These are phyloP conservation scores for Iris macrosiphon DNA, from an alignment of 106 monocot species.

Conservation along the genomic window DNA sequence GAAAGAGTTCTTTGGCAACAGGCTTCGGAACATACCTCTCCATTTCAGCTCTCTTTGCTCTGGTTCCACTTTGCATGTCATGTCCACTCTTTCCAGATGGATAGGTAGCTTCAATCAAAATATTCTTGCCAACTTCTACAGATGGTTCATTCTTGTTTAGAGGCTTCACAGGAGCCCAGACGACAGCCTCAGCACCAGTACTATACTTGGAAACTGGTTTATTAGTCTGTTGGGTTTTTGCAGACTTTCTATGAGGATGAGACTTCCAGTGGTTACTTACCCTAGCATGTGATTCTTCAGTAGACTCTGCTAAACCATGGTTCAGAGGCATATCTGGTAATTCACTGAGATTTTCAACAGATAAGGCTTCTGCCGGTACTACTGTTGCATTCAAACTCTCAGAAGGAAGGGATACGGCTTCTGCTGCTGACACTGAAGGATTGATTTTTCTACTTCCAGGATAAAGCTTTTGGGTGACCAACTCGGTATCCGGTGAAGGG, in stretches of 20 bases:
- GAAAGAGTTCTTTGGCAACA: conserved; percentile 43
- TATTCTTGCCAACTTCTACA: conserved; percentile 15
- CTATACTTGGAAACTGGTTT: conserved; percentile 47
- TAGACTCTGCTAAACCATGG: conserved; percentile 1
- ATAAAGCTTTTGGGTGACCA: conserved; percentile 5
- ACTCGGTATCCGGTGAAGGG: conserved; percentile 9
- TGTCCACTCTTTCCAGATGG: conserved; percentile 19
- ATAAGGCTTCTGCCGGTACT: too few relatives aligned
- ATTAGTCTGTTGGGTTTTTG: conserved; percentile 45
- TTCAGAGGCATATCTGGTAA: neutral
- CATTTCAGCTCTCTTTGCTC: conserved; percentile 82
- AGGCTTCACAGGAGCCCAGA: conserved; percentile 86
- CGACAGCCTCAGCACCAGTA: conserved; percentile 39
- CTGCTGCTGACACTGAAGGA: neutral
- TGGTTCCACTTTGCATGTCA: conserved; percentile 32
- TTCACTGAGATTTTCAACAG: conserved; percentile 4
- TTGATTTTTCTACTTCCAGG: conserved; percentile 13
- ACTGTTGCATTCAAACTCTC: conserved; percentile 13
- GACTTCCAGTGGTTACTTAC: conserved; percentile 38
- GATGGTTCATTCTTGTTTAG: conserved; percentile 30
- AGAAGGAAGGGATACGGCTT: conserved; percentile 9
- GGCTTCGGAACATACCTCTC: conserved; percentile 95
- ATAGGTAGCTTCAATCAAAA: neutral
- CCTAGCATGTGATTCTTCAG: conserved; percentile 21
- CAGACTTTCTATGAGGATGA: conserved; percentile 36